These are phyloP conservation scores for Rhododendron simsii DNA, from an alignment of 148 eudicot species.

Conservation along the genomic window DNA sequence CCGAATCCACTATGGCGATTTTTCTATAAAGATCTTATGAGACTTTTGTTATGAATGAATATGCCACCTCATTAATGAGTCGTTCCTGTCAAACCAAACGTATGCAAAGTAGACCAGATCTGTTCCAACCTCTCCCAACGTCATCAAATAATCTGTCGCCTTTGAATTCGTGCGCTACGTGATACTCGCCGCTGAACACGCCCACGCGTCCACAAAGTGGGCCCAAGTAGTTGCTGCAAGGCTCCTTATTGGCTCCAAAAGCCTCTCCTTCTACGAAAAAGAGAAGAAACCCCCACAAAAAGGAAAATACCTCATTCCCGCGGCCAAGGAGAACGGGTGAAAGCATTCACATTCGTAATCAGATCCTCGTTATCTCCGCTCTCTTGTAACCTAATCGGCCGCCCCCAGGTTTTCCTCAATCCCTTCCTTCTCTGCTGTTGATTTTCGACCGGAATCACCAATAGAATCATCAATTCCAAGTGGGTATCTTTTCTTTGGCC, in stretches of 20 bases:
- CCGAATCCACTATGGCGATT: no score
- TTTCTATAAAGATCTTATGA: no score
- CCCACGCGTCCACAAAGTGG: not conserved
- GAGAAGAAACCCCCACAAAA: not conserved
- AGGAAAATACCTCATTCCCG: not conserved
- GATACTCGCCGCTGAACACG: not conserved
- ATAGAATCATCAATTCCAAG: not conserved
- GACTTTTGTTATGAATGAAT: no score
- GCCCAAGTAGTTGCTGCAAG: not conserved
- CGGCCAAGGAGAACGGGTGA: slow-evolving; percentile 6
- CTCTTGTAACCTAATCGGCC: slow-evolving; percentile 2
- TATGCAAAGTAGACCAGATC: not conserved
- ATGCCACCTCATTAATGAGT: no score
- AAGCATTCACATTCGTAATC: not conserved
- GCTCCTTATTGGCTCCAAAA: not conserved
- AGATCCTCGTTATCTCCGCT: not conserved
- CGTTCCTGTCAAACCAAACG: not conserved
- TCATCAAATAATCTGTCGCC: not conserved
- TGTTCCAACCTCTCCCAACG: not conserved
- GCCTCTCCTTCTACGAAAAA: not conserved
- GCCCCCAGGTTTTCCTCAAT: not conserved
- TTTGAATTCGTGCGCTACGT: not conserved
- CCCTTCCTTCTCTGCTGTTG: not conserved
- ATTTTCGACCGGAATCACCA: not conserved
- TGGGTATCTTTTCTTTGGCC: not conserved